Conservation (phyloP, 179 eudicot genomes). For the Patellifolia procumbens region DNA sequence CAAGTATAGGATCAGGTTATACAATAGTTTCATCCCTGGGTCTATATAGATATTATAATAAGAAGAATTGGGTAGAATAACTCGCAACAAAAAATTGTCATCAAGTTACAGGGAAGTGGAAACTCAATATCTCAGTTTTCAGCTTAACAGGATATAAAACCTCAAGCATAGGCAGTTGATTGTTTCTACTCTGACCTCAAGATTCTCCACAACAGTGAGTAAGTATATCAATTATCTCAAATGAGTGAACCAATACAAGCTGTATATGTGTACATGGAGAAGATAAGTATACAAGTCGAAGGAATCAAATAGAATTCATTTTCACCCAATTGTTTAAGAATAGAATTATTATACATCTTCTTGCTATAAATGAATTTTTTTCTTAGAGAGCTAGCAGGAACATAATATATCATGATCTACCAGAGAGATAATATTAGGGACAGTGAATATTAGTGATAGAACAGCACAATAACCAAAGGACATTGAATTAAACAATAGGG, state of each 20-base stretch:
- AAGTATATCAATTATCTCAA: conserved; percentile 16
- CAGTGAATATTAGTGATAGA: neutral
- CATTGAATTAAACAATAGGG: neutral
- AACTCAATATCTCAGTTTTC: neutral
- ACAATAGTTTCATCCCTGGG: neutral
- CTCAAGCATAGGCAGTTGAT: neutral
- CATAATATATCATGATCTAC: neutral
- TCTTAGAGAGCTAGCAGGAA: neutral
- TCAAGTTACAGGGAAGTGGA: neutral
- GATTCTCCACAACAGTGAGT: conserved; percentile 19
- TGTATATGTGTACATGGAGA: neutral
- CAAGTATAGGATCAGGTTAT: neutral
- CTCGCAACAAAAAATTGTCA: neutral
- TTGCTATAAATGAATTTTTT: neutral
- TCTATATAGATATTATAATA: neutral
- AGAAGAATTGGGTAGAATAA: neutral
- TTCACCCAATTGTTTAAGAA: neutral
- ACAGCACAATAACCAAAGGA: neutral
- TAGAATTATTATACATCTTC: neutral
- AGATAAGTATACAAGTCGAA: neutral
- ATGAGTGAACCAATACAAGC: conserved; percentile 8
- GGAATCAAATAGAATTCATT: too few species aligned
- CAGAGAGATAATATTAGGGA: neutral
- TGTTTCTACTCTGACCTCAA: conserved; percentile 16
- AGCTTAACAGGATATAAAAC: neutral